phyloP scores from a whole-genome alignment of 148 eudicot species.

The Persicaria maculosa region DNA sequence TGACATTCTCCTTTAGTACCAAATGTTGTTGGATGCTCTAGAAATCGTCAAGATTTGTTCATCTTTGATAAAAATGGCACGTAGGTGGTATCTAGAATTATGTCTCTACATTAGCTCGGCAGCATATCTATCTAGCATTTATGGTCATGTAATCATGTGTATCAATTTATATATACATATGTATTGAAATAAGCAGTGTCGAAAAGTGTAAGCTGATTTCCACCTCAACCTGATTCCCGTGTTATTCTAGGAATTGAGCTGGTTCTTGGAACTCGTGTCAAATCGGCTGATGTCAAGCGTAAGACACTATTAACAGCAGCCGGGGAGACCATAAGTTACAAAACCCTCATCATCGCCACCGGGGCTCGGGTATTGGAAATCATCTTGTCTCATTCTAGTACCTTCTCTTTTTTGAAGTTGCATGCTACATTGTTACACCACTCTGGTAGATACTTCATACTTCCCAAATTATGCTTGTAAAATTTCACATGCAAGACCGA shows the following conservation, averaged over 20 bases:
- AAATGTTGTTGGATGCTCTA: conserved; percentile 2
- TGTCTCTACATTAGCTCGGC: not conserved
- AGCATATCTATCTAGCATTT: not conserved
- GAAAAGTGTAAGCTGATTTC: not conserved
- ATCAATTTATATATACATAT: too few relatives aligned
- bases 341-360: conserved; percentile 83
- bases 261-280: conserved; percentile 88
- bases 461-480: not conserved
- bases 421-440: not conserved
- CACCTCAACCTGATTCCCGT: not conserved
- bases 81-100: not conserved
- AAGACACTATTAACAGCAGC: conserved; percentile 78
- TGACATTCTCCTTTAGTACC: not conserved
- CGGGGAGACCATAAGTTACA: conserved; percentile 98
- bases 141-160: too few relatives aligned
- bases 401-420: conserved; percentile 8
- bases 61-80: not conserved
- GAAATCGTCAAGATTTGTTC: not conserved
- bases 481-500: not conserved
- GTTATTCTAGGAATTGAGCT: conserved; percentile 64
- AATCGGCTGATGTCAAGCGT: conserved; percentile 88
- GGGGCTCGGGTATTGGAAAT: conserved; percentile 93
- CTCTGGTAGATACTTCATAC: not conserved
- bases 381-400: conserved; percentile 18
- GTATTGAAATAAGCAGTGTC: not conserved